Percentiles rank a stretch among this genome's conserved stretches.
Evolutionary conservation across 2,329 filamentous ascomycete genomes (phyloP).

Genomic region (Keithomyces neogunnii): DNA sequence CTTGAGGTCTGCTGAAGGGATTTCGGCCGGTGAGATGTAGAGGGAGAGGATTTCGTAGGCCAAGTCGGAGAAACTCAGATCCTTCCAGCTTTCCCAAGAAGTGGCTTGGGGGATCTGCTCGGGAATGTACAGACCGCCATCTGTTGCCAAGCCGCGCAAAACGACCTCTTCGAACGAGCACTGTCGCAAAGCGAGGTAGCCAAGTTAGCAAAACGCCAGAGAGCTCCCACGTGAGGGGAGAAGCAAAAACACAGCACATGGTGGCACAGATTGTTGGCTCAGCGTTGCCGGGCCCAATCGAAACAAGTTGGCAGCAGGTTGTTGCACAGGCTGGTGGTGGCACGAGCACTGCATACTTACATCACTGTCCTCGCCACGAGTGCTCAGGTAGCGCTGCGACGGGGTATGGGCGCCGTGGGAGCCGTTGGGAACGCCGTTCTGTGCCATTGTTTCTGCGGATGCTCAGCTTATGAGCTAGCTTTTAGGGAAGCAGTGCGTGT

Average conservation of each 20-base stretch:
- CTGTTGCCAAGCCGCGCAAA: conserved; percentile 76
- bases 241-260: neutral
- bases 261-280: neutral
- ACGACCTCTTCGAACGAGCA: conserved; percentile 88
- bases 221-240: neutral
- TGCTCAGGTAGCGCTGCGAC: conserved; percentile 43
- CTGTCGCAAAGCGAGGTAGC: conserved; percentile 29
- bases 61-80: conserved; percentile 71
- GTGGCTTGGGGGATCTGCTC: conserved; percentile 57
- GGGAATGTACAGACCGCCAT: conserved; percentile 85
- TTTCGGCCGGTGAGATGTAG: conserved; percentile 78
- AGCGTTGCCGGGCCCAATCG: neutral
- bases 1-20: conserved; percentile 71
- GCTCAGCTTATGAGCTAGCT: neutral
- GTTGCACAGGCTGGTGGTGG: neutral
- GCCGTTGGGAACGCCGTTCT: conserved; percentile 28
- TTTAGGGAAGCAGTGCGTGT: neutral
- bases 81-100: conserved; percentile 52
- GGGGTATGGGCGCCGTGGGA: conserved; percentile 28
- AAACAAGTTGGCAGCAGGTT: neutral
- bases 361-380: conserved; percentile 40
- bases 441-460: conserved; percentile 25
- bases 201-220: neutral
- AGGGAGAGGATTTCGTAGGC: conserved; percentile 79
- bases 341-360: conserved; percentile 23